A percentile compares a stretch with the other conserved stretches of the same genome.
Evolutionary conservation across 208 protist species (phyloP).

Genomic region (Tetramitus jugosus): DNA sequence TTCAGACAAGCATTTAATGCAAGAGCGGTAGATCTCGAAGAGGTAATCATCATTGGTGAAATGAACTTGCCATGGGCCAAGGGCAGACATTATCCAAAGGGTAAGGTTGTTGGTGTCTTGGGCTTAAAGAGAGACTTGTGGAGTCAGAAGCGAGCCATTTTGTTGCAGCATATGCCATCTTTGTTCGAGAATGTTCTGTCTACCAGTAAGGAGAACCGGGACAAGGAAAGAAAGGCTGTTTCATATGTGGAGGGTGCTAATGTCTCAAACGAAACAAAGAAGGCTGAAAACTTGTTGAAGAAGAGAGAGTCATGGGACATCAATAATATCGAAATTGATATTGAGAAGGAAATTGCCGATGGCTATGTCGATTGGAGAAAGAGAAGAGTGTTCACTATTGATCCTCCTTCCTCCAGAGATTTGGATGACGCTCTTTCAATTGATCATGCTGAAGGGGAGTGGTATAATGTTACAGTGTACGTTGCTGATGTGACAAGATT

Average conservation of each 20-base stretch:
- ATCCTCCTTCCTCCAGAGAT: slow-evolving; percentile 20
- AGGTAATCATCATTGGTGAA: not conserved
- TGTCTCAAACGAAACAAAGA: not conserved
- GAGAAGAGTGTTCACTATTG: slow-evolving; percentile 24
- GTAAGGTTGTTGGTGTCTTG: not conserved
- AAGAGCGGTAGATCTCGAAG: not conserved
- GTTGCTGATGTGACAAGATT: slow-evolving; percentile 37
- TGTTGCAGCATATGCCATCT: not conserved
- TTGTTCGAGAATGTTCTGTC: not conserved
- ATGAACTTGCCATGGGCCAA: not conserved
- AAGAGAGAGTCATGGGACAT: not conserved
- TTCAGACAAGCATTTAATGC: not conserved
- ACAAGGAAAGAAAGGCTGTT: too few species aligned
- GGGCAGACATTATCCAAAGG: not conserved
- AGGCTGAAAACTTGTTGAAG: not conserved
- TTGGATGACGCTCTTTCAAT: slow-evolving; percentile 30
- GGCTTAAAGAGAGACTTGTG: not conserved
- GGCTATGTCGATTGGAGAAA: not conserved
- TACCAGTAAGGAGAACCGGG: not conserved
- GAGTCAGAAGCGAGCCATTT: not conserved
- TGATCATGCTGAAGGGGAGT: not conserved
- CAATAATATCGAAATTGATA: not conserved
- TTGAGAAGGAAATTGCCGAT: not conserved
- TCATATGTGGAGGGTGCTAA: too few species aligned
- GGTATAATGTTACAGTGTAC: slow-evolving; percentile 7